Evolutionary conservation across 2,329 filamentous ascomycete species (phyloP), one percentile per base, ranked within the genome.

Genomic region (Aspergillus ochraceoroseus): DNA sequence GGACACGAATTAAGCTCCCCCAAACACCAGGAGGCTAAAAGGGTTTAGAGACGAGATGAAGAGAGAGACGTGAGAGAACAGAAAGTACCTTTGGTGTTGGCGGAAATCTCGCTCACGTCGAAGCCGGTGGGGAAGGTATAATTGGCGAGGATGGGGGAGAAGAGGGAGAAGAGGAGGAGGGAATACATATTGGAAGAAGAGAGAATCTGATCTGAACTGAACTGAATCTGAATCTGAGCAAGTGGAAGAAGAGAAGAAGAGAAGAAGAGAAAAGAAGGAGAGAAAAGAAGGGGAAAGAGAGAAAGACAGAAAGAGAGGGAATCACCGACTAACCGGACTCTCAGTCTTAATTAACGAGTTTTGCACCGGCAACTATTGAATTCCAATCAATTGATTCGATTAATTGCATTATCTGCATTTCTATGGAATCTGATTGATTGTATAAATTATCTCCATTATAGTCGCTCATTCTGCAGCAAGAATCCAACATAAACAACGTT

Each of bases 1-100:
- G 75, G 76, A 66, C 80, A 84, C 30, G 71, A 72, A 63, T 79
- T 78, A 46, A 64, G 63, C 65, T 83, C 68, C 48, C 70, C 76
- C 38, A 63, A 60, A 59, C 80, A 84, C 78, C 78, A 83, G 42
- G 65, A 54, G 46, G 57, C 72, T 75, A 44, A 29, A 33, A n/a
- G 9, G 7, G 14, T 32, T 28, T 31, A 27, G 19, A 31, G 15
- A 32, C 18, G 19, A 34, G 27, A 25, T 15, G 37, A 39, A 19
- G 18, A 15, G 8, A n/a, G 8, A 15, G 6, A 19, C 8, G 18
- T 29, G 3, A 37, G 8, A 5, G 5, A 12, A 3, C 26, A 32
- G 14, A 18, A 22, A 9, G 2, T 46, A 48, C 46, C 15, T 27
- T 33, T 32, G 7, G 37, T 40, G 12, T 20, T 9, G 9, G 22